Evolutionary conservation across 305 asterid species (phyloP), one percentile per base, ranked within the genome.

Genomic region (Fraxinus velutina): DNA sequence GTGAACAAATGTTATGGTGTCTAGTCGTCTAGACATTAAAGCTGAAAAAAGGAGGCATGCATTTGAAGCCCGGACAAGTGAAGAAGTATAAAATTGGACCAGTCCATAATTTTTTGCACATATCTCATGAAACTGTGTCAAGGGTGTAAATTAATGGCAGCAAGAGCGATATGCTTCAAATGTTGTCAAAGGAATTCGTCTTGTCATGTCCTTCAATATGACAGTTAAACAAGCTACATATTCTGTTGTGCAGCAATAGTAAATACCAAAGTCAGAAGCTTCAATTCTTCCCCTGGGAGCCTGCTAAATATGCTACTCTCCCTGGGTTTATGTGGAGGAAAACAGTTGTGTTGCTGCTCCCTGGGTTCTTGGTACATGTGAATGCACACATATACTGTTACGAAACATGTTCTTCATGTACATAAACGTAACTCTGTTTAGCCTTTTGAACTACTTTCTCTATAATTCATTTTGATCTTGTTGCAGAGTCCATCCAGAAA

Each of bases 401-500:
- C 3, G 27, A 19, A 55, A 17, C 10, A 17, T 0, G 19, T 13
- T 47, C 19, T 13, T 47, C 29, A 22, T 62, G 29, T 62, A 22
- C 71, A 62, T 19, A 6, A 21, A 27, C 19, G 0, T 19, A 64
- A 66, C 19, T 62, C 13, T 19, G 2, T 62, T 62, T 22, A 21
- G 6, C 17, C n/a, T 66, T 66, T 12, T 29, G 19, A 66, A 27
- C 12, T 37, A 19, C 52, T 21, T 62, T 66, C 36, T 79, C 73
- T 78, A 79, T 80, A n/a, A 24, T 52, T 72, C 66, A 47, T 36
- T 33, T 78, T 19, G 60, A 24, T 78, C 37, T n/a, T 60, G 6
- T 87, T 90, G 91, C 97, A 90, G 95, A 84, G 85, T 74, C 83
- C 39, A 50, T 76, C 89, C 15, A 80, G 81, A 71, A 86, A 84